Percentiles rank a stretch among this genome's conserved stretches.
Evolutionary conservation across 176 grass and related monocot genomes (phyloP).

Genomic region (Musa acuminata): DNA sequence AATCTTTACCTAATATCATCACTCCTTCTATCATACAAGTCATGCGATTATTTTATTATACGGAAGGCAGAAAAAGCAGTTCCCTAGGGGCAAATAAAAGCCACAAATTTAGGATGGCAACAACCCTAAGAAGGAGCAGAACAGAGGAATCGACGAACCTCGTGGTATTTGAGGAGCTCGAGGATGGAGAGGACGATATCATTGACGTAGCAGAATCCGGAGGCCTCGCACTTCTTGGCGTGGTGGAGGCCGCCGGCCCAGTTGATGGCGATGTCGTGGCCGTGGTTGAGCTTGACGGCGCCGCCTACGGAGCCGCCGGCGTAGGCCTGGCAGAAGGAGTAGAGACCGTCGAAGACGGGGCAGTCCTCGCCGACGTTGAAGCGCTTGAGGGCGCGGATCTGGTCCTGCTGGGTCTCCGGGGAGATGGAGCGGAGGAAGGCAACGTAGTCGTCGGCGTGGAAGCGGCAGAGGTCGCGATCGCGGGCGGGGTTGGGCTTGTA

Average conservation of each 20-base stretch:
- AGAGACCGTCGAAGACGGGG: constrained; percentile 81
- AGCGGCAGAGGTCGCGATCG: constrained; percentile 87
- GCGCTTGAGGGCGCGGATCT: constrained; percentile 47
- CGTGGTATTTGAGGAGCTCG: constrained; percentile 69
- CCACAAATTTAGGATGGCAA: neutral
- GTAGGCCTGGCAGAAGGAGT: constrained; percentile 76
- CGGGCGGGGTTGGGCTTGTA: constrained; percentile 53
- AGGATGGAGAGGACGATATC: constrained; percentile 94
- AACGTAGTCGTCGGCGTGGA: constrained; percentile 91
- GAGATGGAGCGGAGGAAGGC: constrained; percentile 69
- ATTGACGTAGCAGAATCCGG: constrained; percentile 97
- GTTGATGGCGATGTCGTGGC: constrained; percentile 95
- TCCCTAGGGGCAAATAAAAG: neutral
- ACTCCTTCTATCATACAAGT: neutral
- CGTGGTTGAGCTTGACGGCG: constrained; percentile 76
- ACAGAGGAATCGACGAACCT: constrained; percentile 21
- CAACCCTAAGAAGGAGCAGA: neutral
- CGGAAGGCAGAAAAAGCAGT: neutral
- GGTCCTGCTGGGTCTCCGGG: constrained; percentile 64
- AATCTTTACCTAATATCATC: neutral
- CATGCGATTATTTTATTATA: neutral
- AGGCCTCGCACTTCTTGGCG: constrained; percentile 82
- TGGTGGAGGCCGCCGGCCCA: constrained; percentile 94
- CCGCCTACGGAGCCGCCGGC: constrained; percentile 71
- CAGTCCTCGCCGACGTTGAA: constrained; percentile 88